Conservation (phyloP, 176 grass and related monocot genomes). For the Triticum monococcum region DNA sequence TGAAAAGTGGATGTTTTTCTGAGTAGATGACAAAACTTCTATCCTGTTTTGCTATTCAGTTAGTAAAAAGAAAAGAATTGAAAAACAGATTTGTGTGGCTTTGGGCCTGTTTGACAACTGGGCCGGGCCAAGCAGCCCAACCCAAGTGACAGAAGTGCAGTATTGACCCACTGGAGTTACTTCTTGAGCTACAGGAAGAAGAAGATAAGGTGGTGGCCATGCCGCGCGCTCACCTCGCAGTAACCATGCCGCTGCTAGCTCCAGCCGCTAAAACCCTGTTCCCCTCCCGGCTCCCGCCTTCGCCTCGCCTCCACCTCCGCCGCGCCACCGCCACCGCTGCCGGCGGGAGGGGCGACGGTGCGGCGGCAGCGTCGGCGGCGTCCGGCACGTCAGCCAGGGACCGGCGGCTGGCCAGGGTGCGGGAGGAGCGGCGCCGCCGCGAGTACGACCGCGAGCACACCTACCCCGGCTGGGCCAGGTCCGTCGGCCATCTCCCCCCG, state of each 20-base stretch:
- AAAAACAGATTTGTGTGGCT: background rate
- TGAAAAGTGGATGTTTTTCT: too few relatives aligned
- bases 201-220: constrained; percentile 31
- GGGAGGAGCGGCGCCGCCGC: constrained; percentile 73
- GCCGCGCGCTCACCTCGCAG: background rate
- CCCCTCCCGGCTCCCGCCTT: background rate
- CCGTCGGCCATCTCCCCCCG: background rate
- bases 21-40: too few relatives aligned
- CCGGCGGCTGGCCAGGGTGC: constrained; percentile 77
- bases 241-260: background rate
- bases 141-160: background rate
- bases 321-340: background rate
- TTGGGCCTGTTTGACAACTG: background rate
- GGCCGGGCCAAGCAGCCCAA: background rate
- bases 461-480: constrained; percentile 91
- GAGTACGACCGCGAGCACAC: constrained; percentile 64
- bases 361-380: constrained; percentile 1
- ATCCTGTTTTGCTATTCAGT: too few relatives aligned
- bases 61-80: too few relatives aligned
- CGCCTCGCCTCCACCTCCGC: background rate
- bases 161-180: background rate
- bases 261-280: constrained; percentile 20
- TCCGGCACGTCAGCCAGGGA: constrained; percentile 72
- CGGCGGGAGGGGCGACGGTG: background rate
- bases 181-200: background rate